Percentiles rank a stretch among this genome's conserved stretches.
phyloP scores from a whole-genome alignment of 169 alveolate genomes.

The Plasmodium adleri region DNA sequence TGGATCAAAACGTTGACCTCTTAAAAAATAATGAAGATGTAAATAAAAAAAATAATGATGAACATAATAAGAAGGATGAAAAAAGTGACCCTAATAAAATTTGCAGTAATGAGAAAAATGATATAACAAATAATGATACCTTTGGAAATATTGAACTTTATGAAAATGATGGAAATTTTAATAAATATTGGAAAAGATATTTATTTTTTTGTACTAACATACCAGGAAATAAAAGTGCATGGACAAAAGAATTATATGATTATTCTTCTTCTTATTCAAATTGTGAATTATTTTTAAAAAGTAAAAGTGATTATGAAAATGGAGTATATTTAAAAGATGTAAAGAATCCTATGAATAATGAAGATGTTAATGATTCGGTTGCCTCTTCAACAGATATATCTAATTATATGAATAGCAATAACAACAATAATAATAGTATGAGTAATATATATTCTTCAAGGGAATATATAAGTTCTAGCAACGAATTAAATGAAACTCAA shows the following conservation, averaged over 20 bases:
- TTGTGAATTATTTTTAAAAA: slow-evolving; percentile 57
- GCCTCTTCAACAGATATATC: neutral
- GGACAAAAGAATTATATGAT: slow-evolving; percentile 67
- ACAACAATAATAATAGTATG: neutral
- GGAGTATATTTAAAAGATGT: neutral
- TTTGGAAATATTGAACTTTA: slow-evolving; percentile 1
- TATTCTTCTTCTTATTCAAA: slow-evolving; percentile 42
- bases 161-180: slow-evolving; percentile 40
- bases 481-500: neutral
- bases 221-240: slow-evolving; percentile 61
- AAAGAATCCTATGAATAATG: neutral
- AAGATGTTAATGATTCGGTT: neutral
- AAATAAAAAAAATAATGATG: neutral
- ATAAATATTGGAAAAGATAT: slow-evolving; percentile 72
- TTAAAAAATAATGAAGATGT: slow-evolving; percentile 3
- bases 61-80: slow-evolving; percentile 21
- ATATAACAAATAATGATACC: neutral
- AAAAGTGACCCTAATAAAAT: neutral
- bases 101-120: neutral
- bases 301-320: slow-evolving; percentile 9
- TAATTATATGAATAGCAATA: neutral
- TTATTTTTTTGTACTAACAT: slow-evolving; percentile 71
- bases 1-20: neutral
- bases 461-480: neutral
- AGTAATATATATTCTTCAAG: neutral